Evolutionary conservation across 129 eudicot species (phyloP), one percentile per base, ranked within the genome.

Genomic region (Pulicaria dysenterica): DNA sequence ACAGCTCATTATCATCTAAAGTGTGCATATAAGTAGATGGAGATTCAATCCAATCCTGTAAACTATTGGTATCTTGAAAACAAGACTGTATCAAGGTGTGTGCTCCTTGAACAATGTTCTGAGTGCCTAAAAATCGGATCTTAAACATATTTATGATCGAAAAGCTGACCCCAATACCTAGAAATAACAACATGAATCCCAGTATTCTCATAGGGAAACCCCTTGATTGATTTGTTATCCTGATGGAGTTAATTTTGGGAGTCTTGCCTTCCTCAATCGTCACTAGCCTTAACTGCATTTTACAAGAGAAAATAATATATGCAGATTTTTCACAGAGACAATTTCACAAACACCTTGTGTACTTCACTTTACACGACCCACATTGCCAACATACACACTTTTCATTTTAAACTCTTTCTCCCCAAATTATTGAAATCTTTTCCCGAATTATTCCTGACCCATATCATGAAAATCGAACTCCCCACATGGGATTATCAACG

Each of bases 1-100:
- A 79, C 16, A 91, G 72, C 77, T 88, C 87, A 10, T 83, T 72
- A 49, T 91, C 97, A 55, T 82, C 88, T 86, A 91, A 84, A 3
- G 69, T 53, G 70, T 91, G 97, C 85, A 70, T 64, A 60, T 83
- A 56, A 42, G 17, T 77, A 16, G 87, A 79, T 15, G 89, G 89
- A 34, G 91, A 92, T 64, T 79, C 80, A 53, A 88, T 80, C 89
- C 84, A 91, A 34, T 70, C 77, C 11, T 64, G 80, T 36, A 91
- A 79, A 50, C 77, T 85, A 58, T 13, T 77, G 6, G 81, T 73
- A 36, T 81, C 82, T 61, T 74, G 79, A 57, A 64, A 64, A 55
- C 95, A 90, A 19, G 91, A 74, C 38, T 58, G 71, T 12, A 77
- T 13, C 58, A 67, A 74, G 8, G 78, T 66, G 14, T 79, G 82